Evolutionary conservation across 805 yeast species (phyloP).

Genomic region (Pichia manshurica): DNA sequence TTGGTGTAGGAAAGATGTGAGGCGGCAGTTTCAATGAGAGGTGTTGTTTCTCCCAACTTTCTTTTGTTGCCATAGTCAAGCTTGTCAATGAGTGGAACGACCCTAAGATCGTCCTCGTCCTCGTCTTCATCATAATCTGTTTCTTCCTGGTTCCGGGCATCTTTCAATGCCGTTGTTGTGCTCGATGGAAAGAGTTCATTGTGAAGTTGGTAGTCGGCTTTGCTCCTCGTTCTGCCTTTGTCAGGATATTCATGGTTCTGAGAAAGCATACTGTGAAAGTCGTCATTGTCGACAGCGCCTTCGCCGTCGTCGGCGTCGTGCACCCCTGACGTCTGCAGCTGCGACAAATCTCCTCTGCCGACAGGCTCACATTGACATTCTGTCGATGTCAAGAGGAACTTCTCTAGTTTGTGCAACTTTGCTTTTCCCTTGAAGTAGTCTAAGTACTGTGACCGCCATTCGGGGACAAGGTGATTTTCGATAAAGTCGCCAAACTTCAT

Average conservation of each 20-base stretch:
- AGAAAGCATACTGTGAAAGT: no score
- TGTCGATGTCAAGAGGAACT: conserved; percentile 8
- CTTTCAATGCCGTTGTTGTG: not conserved
- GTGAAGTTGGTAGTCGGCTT: not conserved
- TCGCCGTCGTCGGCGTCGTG: no score
- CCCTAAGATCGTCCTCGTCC: not conserved
- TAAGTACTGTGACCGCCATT: conserved; percentile 81
- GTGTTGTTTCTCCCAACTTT: not conserved
- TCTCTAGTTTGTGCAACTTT: conserved; percentile 26
- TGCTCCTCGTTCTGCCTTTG: not conserved
- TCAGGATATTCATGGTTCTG: not conserved
- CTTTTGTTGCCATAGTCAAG: not conserved
- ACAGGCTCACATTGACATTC: conserved; percentile 2
- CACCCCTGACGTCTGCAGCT: no score
- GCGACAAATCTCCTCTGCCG: not conserved
- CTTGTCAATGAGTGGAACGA: conserved; percentile 1
- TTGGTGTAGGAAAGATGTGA: not conserved
- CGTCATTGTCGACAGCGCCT: no score
- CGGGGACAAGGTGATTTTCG: conserved; percentile 69
- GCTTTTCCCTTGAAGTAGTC: conserved; percentile 54
- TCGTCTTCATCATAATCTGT: not conserved
- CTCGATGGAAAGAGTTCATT: not conserved
- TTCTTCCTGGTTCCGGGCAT: not conserved
- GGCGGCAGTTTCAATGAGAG: not conserved
- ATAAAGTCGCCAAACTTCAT: conserved; percentile 72